Evolutionary conservation across 306 rosid species (phyloP), one percentile per base, ranked within the genome.

Genomic region (Sechiopsis laciniata): DNA sequence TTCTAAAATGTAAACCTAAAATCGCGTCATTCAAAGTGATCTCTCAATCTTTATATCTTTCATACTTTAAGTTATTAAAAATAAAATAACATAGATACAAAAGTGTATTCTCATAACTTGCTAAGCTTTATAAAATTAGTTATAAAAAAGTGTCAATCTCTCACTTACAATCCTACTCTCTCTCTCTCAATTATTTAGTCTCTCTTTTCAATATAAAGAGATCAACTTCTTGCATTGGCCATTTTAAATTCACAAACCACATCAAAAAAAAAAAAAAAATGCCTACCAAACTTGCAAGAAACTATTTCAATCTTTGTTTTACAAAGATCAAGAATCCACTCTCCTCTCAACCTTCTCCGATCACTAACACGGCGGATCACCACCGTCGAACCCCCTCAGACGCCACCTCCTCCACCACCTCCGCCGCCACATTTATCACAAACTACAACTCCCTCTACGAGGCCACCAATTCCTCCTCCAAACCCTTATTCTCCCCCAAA

Each of bases 361-460:
- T 55, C 42, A 35, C 40, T 24, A 57, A 59, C 77, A 24, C 59
- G 57, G 80, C 78, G 52, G 73, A 77, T 45, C 81, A 3, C 13
- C 67, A 68, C 71, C 71, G 71, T 77, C 82, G 72, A 22, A 55
- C 71, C 74, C 77, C 72, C 55, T 75, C 78, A 35, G 29, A 72
- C 12, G 61, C 89, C 40, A 19, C 62, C 69, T 15, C 62, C 69
- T 7, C 66, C 51, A 6, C 79, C 64, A 3, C n/a, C n/a, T 4
- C 66, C 42, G 6, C 79, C 42, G 26, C 83, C 89, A 51, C 63
- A 40, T 62, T 86, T 70, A 77, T 91, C 2, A 85, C 87, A 74
- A 91, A 84, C 87, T 94, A 87, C 82, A 95, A 95, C 87, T 84
- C 97, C 42, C 95, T 95, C 78, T 95, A 88, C 69, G 96, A 92